These are phyloP conservation scores for Stromatinia cepivora DNA, from an alignment of 2,329 filamentous ascomycete genomes.

Conservation along the genomic window DNA sequence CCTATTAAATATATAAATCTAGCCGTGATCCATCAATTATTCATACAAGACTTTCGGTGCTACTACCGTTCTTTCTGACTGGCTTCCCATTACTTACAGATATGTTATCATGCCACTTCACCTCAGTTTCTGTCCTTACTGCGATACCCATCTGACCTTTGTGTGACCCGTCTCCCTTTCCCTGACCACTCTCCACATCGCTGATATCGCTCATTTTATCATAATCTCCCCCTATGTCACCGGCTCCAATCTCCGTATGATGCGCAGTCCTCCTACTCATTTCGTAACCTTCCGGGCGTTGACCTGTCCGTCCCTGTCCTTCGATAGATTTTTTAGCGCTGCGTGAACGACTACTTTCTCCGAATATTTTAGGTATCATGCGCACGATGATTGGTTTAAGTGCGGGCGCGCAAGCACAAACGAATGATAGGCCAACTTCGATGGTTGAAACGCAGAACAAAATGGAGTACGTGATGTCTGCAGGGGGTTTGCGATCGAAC, in stretches of 20 bases:
- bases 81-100: background rate
- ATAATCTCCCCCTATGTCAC: background rate
- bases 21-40: background rate
- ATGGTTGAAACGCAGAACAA: constrained; percentile 23
- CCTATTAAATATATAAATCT: background rate
- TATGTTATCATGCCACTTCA: background rate
- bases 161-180: background rate
- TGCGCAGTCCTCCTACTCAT: background rate
- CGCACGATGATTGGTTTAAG: constrained; percentile 22
- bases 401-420: constrained; percentile 24
- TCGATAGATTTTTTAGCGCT: background rate
- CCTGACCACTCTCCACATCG: background rate
- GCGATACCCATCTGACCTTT: background rate
- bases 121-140: constrained; percentile 1
- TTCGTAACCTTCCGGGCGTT: constrained; percentile 6
- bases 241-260: constrained; percentile 6
- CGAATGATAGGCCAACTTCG: constrained; percentile 24
- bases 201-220: constrained; percentile 11
- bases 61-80: background rate
- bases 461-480: constrained; percentile 11
- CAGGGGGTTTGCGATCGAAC: background rate
- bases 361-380: constrained; percentile 17
- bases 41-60: constrained; percentile 15
- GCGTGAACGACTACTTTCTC: constrained; percentile 4
- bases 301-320: constrained; percentile 3